Evolutionary conservation across 139 green algal species (phyloP), one percentile per base, ranked within the genome.

Genomic region (Chlorella sorokiniana): DNA sequence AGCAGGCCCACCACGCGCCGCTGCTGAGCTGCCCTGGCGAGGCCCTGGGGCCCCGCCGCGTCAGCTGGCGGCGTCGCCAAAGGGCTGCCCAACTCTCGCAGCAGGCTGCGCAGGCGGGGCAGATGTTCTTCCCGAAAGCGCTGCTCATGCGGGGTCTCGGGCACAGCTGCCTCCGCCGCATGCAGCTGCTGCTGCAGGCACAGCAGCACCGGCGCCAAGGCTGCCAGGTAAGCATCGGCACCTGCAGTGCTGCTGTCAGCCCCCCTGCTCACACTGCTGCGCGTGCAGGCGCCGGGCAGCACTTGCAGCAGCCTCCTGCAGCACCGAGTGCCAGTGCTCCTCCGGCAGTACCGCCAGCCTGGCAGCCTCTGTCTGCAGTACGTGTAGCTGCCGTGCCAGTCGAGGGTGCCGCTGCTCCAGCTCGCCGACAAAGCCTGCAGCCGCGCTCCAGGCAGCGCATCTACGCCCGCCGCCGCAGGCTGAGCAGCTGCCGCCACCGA

Each of bases 241-340:
- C n/a, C n/a, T 20, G 10, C 69, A 37, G 44, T 41, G 25, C n/a
- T 37, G 16, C 45, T 10, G 40, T 14, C 56, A 33, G 10, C 56
- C 65, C 37, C 5, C 65, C 59, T 44, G 87, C 61, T 91, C 41
- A 72, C 93, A 87, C 3, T 68, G 44, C 71, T 95, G 81, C n/a
- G 90, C 82, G 2, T 63, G 71, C n/a, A 86, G 71, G 18, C 81
- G 69, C 67, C 68, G 68, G 54, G 71, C 31, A 33, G 73, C 38
- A 1, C 61, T 73, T 2, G 65, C 81, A n/a, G 64, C 75, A 18
- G 81, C 81, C 45, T 86, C 81, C 61, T 79, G 75, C 37, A 86
- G 81, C 31, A 86, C 42, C 2, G 71, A 69, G 27, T 90, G 86
- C 91, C 91, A 95, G 22, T 90, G 81, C 89, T 97, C 93, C 69